Conservation (phyloP, 352 stramenopile species). For the Globisporangium nagaii region DNA sequence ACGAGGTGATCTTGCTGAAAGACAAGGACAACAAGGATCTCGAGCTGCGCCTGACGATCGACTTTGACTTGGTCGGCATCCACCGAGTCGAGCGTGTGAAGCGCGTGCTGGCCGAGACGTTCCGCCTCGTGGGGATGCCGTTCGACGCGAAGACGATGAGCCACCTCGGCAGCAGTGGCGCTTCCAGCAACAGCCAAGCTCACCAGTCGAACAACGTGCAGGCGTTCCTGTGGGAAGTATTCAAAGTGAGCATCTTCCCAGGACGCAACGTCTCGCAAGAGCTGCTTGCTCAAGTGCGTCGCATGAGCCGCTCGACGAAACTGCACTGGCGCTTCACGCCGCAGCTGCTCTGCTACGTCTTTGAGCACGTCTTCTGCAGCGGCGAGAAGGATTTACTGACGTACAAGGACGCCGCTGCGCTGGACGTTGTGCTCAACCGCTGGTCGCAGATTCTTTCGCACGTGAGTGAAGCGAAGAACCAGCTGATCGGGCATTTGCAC, state of each 20-base stretch:
- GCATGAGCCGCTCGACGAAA: slow-evolving; percentile 31
- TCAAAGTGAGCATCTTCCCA: slow-evolving; percentile 31
- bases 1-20: slow-evolving; percentile 30
- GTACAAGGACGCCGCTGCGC: slow-evolving; percentile 35
- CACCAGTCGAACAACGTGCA: slow-evolving; percentile 20
- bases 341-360: slow-evolving; percentile 50
- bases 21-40: slow-evolving; percentile 37
- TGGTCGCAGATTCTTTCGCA: slow-evolving; percentile 48
- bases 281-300: slow-evolving; percentile 40
- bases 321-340: slow-evolving; percentile 67
- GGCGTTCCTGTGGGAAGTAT: slow-evolving; percentile 54
- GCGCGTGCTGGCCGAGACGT: slow-evolving; percentile 51
- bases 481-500: slow-evolving; percentile 53
- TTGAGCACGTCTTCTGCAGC: slow-evolving; percentile 45
- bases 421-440: slow-evolving; percentile 44
- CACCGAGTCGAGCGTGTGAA: slow-evolving; percentile 43
- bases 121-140: slow-evolving; percentile 50
- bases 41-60: slow-evolving; percentile 28
- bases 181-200: background rate
- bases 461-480: slow-evolving; percentile 50
- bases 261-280: slow-evolving; percentile 24
- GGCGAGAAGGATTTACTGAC: slow-evolving; percentile 48
- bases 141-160: slow-evolving; percentile 49
- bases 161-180: slow-evolving; percentile 11
- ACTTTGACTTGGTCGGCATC: slow-evolving; percentile 44